phyloP scores from a whole-genome alignment of 2,329 filamentous ascomycete genomes.

The Colletotrichum tabaci region DNA sequence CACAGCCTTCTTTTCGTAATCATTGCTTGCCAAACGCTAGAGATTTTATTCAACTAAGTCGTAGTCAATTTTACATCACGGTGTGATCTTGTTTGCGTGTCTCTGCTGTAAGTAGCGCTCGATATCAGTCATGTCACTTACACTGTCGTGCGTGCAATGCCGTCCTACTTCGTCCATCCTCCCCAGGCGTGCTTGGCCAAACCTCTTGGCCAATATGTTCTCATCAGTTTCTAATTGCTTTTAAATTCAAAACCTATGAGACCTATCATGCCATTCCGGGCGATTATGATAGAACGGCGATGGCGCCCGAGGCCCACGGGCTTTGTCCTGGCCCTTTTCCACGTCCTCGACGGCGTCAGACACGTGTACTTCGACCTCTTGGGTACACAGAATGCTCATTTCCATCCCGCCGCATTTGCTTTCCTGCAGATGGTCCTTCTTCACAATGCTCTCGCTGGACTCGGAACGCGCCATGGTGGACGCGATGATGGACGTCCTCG shows the following conservation, averaged over 20 bases:
- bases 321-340: not conserved
- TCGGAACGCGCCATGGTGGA: conserved; percentile 10
- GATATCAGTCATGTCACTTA: too few relatives aligned
- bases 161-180: too few relatives aligned
- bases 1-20: too few relatives aligned
- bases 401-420: not conserved
- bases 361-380: conserved; percentile 28
- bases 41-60: too few relatives aligned
- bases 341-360: conserved; percentile 9
- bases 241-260: not conserved
- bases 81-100: too few relatives aligned
- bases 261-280: conserved; percentile 25
- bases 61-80: too few relatives aligned
- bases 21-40: too few relatives aligned
- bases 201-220: too few relatives aligned
- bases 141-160: too few relatives aligned
- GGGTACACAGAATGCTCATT: conserved; percentile 29
- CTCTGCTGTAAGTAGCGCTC: too few relatives aligned
- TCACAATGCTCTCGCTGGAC: conserved; percentile 27
- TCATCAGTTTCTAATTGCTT: not conserved
- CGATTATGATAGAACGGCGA: conserved; percentile 31
- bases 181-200: too few relatives aligned
- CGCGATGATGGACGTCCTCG: conserved; percentile 11
- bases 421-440: not conserved
- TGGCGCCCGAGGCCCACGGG: conserved; percentile 13